Evolutionary conservation across 1,284 basidiomycete genomes (phyloP), one percentile per base, ranked within the genome.

Genomic region (Prillingera fragicola): DNA sequence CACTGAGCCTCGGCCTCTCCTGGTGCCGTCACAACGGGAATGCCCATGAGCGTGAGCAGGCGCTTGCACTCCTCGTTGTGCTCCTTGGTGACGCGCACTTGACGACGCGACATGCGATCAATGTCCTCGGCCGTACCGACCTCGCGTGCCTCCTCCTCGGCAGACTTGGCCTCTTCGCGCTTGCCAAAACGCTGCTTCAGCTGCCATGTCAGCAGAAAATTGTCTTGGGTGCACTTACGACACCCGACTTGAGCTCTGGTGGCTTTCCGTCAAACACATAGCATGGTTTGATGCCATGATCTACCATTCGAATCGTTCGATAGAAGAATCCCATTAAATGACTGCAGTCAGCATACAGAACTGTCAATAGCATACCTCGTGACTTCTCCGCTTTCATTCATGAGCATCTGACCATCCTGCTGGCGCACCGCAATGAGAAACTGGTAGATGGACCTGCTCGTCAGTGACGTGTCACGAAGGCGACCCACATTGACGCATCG

Each of bases 201-300:
- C 52, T 54, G 42, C 1, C 9, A 5, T 28, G 32, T 42, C 5
- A 36, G 3, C n/a, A 45, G 28, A 26, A 24, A 33, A 19, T n/a
- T n/a, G n/a, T 17, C 15, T 8, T 9, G 9, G 5, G 14, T 14
- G 25, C 5, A 82, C 87, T 62, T 60, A 95, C 91, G 58, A 98
- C 91, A 42, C 89, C 89, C 45, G 88, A 83, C 73, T 99, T 99
- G 69, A 99, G 74, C 52, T 97, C 91, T 37, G 94, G 94, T 1
- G 94, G 95, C 69, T 94, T 95, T 8, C 95, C 95, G 71, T 99
- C 95, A 60, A 99, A 99, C 18, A 99, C 89, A 70, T 97, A 98
- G 37, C 85, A 86, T 1, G 94, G 94, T 67, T 99, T 98, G 66
- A 98, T 91, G 5, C 95, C 95, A 58, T 95, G 90, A 71, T 99